Conservation (phyloP, 768 basidiomycete genomes). For the Kwoniella heveanensis region DNA sequence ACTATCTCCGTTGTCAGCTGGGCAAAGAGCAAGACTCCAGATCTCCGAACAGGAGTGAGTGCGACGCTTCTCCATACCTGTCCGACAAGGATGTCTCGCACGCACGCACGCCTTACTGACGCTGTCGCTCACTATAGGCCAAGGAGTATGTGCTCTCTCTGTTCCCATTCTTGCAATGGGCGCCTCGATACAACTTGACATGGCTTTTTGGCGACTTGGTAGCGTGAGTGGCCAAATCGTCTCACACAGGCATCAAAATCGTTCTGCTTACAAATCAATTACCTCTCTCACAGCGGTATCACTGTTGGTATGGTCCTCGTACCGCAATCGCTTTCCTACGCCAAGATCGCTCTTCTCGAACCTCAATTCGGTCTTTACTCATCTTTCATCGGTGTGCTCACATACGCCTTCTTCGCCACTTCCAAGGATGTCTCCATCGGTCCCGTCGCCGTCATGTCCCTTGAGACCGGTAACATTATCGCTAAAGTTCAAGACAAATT, state of each 20-base stretch:
- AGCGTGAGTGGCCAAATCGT: slow-evolving; percentile 61
- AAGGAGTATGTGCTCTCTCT: slow-evolving; percentile 68
- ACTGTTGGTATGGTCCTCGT: slow-evolving; percentile 96
- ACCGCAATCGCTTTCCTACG: slow-evolving; percentile 86
- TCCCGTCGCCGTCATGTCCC: slow-evolving; percentile 97
- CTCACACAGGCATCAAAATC: neutral
- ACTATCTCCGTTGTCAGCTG: slow-evolving; percentile 21
- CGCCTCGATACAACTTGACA: slow-evolving; percentile 70
- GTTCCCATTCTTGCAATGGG: slow-evolving; percentile 86
- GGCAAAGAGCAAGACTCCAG: slow-evolving; percentile 17
- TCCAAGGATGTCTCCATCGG: slow-evolving; percentile 99
- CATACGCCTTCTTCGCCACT: slow-evolving; percentile 76
- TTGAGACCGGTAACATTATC: slow-evolving; percentile 79
- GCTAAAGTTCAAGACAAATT: slow-evolving; percentile 61
- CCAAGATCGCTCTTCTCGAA: slow-evolving; percentile 70
- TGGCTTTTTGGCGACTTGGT: slow-evolving; percentile 86
- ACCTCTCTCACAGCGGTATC: slow-evolving; percentile 61
- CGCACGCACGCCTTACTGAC: neutral
- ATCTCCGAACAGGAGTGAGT: slow-evolving; percentile 15
- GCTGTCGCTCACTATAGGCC: slow-evolving; percentile 57
- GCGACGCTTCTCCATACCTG: too few relatives aligned
- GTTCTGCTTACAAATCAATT: slow-evolving; percentile 18
- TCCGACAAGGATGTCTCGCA: too few relatives aligned
- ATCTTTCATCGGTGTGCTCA: slow-evolving; percentile 67
- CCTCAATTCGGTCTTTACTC: slow-evolving; percentile 91